Conservation (phyloP, 352 stramenopile genomes). For the Phytophthora quininea region DNA sequence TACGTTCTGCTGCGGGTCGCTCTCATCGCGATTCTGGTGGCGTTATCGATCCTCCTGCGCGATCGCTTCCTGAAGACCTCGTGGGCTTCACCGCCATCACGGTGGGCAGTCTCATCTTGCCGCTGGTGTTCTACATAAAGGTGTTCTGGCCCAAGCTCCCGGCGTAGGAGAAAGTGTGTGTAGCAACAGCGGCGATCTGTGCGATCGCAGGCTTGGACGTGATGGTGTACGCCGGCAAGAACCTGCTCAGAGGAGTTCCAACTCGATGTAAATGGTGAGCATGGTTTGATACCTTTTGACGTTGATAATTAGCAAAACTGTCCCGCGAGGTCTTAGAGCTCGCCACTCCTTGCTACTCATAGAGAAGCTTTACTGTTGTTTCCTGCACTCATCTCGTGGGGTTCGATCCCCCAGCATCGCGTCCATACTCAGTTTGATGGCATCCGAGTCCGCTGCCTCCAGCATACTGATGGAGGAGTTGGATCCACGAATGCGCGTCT, state of each 20-base stretch:
- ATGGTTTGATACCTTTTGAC: too few species aligned
- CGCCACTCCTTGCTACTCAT: too few species aligned
- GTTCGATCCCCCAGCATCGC: conserved; percentile 34
- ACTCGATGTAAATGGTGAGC: too few species aligned
- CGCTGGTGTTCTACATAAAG: conserved; percentile 57
- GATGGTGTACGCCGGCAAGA: conserved; percentile 25
- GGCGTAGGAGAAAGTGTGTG: conserved; percentile 44
- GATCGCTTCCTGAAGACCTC: conserved; percentile 60
- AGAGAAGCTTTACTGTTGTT: too few species aligned
- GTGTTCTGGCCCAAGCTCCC: conserved; percentile 47
- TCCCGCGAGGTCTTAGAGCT: too few species aligned
- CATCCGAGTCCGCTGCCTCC: conserved; percentile 27
- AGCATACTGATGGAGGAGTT: conserved; percentile 48
- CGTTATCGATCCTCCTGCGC: conserved; percentile 43
- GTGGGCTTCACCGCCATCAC: conserved; percentile 49
- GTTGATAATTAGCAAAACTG: too few species aligned
- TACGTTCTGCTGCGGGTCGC: conserved; percentile 42
- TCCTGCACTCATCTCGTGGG: conserved; percentile 2
- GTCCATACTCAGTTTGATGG: conserved; percentile 32
- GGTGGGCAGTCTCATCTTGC: conserved; percentile 49
- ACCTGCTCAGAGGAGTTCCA: not conserved
- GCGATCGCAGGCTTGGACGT: conserved; percentile 42
- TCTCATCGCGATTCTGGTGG: conserved; percentile 42
- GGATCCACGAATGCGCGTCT: conserved; percentile 34
- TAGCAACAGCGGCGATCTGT: conserved; percentile 39